Base-by-base conservation (phyloP, 805 yeast species). In the Saturnispora besseyi region DNA sequence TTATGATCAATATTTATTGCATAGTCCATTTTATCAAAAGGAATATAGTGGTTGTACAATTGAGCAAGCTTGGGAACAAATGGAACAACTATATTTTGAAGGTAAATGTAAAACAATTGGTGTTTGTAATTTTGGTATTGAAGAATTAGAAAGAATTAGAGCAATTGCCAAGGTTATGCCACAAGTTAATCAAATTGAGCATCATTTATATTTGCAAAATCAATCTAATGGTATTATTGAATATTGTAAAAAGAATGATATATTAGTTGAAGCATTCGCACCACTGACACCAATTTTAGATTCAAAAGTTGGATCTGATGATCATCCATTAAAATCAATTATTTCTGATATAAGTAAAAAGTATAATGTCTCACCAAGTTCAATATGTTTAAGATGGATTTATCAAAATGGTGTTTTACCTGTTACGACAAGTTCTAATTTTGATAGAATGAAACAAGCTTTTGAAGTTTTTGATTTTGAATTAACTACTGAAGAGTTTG, bases 311-410 rank as follows among this genome's bases (percentile, higher is more conserved):
- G 46, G 55, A 5, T 51, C 53, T 15, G 64, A 59, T 50, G 65
- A 62, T 44, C 79, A 73, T 49, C 79, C 76, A 51, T 57, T 57
- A 57, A 67, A 52, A 61, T 62, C 55, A 5, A 46, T 64, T 3
- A 49, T 67, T 32, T 66, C 66, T 3, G 63, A 73, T 49, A 65
- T 86, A 56, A 61, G 77, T n/a, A 57, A 62, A 38, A 84, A 84
- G 57, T 84, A 86, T 61, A 59, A 60, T 24, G 80, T 75, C 51
- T 70, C 81, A n/a, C 71, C 73, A 36, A 79, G 84, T n/a, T 84
- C 78, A 57, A 69, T 87, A 47, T 65, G 85, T 51, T 71, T 87
- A 53, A 73, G 87, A 63, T 86, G 88, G 84, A 81, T 82, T 8
- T 71, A 77, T 50, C 82, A 81, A 61, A 65, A 65, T 18, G 85